Conservation (phyloP, 2,329 filamentous ascomycete species). For the Pleoardoris graminearum region DNA sequence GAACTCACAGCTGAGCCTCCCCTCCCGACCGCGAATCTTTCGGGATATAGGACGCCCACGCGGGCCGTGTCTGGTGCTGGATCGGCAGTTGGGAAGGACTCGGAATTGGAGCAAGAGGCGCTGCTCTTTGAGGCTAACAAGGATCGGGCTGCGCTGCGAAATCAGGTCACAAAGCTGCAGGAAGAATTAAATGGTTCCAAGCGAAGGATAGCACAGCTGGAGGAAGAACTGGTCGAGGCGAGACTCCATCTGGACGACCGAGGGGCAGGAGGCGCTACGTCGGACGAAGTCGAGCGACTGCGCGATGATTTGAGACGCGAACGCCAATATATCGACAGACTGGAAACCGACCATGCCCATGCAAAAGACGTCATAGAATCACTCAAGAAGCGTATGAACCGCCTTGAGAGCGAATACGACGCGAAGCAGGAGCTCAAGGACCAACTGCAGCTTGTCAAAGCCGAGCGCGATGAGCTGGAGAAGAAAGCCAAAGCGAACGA, state of each 20-base stretch:
- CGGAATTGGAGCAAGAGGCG: conserved; percentile 55
- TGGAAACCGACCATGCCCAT: conserved; percentile 52
- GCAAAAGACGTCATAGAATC: conserved; percentile 50
- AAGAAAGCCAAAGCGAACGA: conserved; percentile 57
- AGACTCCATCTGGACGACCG: conserved; percentile 50
- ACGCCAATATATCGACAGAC: conserved; percentile 54
- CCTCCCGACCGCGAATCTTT: conserved; percentile 16
- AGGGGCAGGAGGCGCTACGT: conserved; percentile 42
- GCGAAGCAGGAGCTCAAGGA: conserved; percentile 55
- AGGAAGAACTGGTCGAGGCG: conserved; percentile 54
- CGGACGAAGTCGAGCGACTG: conserved; percentile 51
- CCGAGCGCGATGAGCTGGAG: conserved; percentile 54
- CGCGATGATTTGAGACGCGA: conserved; percentile 51
- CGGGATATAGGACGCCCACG: conserved; percentile 40
- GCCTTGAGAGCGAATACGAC: conserved; percentile 47
- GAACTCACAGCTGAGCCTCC: conserved; percentile 39
- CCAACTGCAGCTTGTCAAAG: conserved; percentile 53
- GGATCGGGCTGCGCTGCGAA: conserved; percentile 50
- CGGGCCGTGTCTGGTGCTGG: conserved; percentile 34
- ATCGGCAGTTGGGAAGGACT: conserved; percentile 44
- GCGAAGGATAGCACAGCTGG: conserved; percentile 49
- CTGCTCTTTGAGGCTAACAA: conserved; percentile 54
- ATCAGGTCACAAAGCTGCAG: conserved; percentile 45
- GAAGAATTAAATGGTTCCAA: conserved; percentile 49
- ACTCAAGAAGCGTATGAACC: conserved; percentile 52